A percentile compares a stretch with the other conserved stretches of the same genome.
These are phyloP conservation scores for Fusarium sp. DNA, from an alignment of 2,329 filamentous ascomycete species.

Conservation along the genomic window DNA sequence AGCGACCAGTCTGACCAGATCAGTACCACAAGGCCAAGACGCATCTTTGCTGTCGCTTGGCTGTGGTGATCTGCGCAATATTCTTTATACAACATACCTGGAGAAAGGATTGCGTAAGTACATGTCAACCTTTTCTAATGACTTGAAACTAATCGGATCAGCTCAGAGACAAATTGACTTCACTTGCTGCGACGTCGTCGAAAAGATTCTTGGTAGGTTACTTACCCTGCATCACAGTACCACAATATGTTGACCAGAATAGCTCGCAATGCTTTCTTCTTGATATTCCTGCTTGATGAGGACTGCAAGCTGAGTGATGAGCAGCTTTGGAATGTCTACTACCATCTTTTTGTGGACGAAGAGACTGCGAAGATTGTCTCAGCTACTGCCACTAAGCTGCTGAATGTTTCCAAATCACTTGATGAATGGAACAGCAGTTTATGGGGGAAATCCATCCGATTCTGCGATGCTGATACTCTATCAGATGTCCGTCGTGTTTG, in stretches of 20 bases:
- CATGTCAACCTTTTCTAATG: background rate
- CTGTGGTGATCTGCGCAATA: conserved; percentile 64
- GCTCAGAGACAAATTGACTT: conserved; percentile 57
- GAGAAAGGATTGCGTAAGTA: conserved; percentile 50
- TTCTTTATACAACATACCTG: conserved; percentile 61
- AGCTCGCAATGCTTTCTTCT: conserved; percentile 64
- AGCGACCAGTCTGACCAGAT: conserved; percentile 57
- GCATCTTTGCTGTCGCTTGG: conserved; percentile 62
- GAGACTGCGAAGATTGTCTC: conserved; percentile 48
- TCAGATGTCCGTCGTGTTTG: conserved; percentile 52
- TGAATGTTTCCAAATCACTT: conserved; percentile 48
- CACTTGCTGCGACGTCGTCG: conserved; percentile 64
- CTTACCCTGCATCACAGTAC: background rate
- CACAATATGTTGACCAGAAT: background rate
- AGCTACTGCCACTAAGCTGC: conserved; percentile 55
- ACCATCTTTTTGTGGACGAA: conserved; percentile 57
- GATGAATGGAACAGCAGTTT: conserved; percentile 53
- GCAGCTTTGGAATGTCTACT: conserved; percentile 63
- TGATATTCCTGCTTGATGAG: conserved; percentile 59
- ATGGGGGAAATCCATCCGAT: conserved; percentile 56
- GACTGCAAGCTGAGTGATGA: conserved; percentile 36
- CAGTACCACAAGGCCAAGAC: conserved; percentile 58
- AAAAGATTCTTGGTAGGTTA: conserved; percentile 57
- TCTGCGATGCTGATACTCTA: conserved; percentile 59
- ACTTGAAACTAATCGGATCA: conserved; percentile 38